Evolutionary conservation across 345 rosid species (phyloP).

Genomic region (Iberis pinnata): DNA sequence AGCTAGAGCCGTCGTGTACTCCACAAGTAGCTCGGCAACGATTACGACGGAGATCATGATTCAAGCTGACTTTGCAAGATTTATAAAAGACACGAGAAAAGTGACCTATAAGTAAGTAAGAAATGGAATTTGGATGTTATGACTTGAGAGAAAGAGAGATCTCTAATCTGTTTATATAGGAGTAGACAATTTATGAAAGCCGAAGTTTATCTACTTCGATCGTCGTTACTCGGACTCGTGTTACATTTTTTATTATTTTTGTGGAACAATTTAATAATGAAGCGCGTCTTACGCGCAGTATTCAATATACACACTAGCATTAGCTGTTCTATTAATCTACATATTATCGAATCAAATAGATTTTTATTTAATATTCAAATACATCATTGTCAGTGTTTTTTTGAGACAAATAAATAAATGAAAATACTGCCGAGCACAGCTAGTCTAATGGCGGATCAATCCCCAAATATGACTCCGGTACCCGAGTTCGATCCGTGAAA

Average conservation of each 20-base stretch:
- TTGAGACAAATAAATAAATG: no score
- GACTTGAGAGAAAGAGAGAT: conserved; percentile 16
- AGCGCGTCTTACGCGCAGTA: conserved; percentile 29
- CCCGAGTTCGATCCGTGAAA: no score
- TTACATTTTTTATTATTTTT: conserved; percentile 17
- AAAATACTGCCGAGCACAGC: no score
- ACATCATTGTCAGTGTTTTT: no score
- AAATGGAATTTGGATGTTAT: conserved; percentile 1
- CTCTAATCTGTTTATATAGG: neutral
- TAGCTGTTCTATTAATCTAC: no score
- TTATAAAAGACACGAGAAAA: neutral
- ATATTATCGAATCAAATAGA: no score
- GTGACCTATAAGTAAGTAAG: neutral
- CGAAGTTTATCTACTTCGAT: neutral
- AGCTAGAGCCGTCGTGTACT: conserved; percentile 43
- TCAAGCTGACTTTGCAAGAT: no score
- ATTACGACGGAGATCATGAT: conserved; percentile 41
- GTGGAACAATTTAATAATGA: neutral
- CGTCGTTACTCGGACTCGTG: conserved; percentile 19
- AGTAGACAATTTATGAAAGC: neutral
- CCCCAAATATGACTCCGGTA: no score
- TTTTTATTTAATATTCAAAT: no score
- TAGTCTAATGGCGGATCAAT: no score
- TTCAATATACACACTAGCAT: conserved; percentile 9
- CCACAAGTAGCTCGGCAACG: conserved; percentile 43